These are phyloP conservation scores for Penicillium parvum DNA, from an alignment of 495 filamentous ascomycete species.

Conservation along the genomic window DNA sequence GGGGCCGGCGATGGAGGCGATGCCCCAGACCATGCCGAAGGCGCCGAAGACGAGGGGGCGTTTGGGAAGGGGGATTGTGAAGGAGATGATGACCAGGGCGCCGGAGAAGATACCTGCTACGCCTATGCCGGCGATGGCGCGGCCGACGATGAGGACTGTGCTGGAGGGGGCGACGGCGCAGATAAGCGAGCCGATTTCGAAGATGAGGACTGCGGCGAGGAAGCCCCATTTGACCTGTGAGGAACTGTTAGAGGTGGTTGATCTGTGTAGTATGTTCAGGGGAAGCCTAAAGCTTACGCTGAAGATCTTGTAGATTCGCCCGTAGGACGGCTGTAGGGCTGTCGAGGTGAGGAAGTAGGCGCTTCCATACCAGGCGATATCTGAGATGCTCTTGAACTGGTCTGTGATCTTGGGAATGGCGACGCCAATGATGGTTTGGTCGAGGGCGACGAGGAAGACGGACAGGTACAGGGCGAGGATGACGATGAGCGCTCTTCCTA, in stretches of 20 bases:
- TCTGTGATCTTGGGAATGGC: constrained; percentile 44
- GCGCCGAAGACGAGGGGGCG: constrained; percentile 66
- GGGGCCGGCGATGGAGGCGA: constrained; percentile 65
- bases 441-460: constrained; percentile 48
- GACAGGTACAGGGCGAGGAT: constrained; percentile 37
- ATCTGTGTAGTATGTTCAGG: neutral
- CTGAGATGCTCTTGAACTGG: constrained; percentile 38
- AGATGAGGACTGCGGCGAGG: constrained; percentile 59
- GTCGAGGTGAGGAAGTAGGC: constrained; percentile 34
- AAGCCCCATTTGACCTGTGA: constrained; percentile 55
- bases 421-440: constrained; percentile 44
- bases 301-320: constrained; percentile 31
- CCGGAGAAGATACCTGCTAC: constrained; percentile 67
- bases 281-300: constrained; percentile 6
- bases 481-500: constrained; percentile 13
- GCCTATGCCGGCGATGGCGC: constrained; percentile 73
- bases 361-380: constrained; percentile 46
- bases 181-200: constrained; percentile 68
- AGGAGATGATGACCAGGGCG: constrained; percentile 60
- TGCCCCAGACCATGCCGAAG: constrained; percentile 65
- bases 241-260: constrained; percentile 45
- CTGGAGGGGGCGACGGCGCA: constrained; percentile 67
- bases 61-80: constrained; percentile 57
- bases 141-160: constrained; percentile 66
- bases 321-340: constrained; percentile 30